phyloP scores from a whole-genome alignment of 257 asterid species.

The Parsonsia alboflavescens region DNA sequence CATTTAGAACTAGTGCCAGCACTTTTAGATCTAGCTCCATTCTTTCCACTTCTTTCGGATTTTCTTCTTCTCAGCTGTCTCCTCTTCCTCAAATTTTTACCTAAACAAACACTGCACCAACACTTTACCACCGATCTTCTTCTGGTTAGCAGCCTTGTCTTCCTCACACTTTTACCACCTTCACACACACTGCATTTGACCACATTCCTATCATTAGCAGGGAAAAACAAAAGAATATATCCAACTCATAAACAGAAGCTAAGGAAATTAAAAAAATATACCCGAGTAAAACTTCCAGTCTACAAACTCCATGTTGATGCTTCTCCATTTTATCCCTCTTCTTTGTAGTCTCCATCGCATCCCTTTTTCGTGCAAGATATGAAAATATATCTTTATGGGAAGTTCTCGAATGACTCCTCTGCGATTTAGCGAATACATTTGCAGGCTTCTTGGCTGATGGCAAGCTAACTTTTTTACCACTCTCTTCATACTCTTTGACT shows the following conservation, averaged over 20 bases:
- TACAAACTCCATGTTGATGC: slow-evolving; percentile 49
- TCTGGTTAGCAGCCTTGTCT: slow-evolving; percentile 7
- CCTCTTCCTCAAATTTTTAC: slow-evolving; percentile 10
- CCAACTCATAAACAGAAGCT: background rate
- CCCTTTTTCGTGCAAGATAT: slow-evolving; percentile 50
- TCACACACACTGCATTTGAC: slow-evolving; percentile 62
- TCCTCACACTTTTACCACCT: slow-evolving; percentile 55
- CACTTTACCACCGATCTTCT: slow-evolving; percentile 1
- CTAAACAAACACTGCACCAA: slow-evolving; percentile 11
- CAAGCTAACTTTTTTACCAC: slow-evolving; percentile 21
- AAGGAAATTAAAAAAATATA: slow-evolving; percentile 24
- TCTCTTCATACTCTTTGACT: slow-evolving; percentile 67
- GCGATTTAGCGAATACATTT: slow-evolving; percentile 38
- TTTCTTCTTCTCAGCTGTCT: slow-evolving; percentile 2
- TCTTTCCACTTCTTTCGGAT: background rate
- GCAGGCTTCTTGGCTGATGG: slow-evolving; percentile 24
- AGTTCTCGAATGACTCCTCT: slow-evolving; percentile 37
- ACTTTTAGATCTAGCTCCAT: background rate
- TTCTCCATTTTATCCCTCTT: slow-evolving; percentile 7
- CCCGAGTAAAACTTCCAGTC: slow-evolving; percentile 51
- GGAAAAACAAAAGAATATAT: background rate
- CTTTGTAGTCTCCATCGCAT: slow-evolving; percentile 21
- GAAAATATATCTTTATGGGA: slow-evolving; percentile 46
- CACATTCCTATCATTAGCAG: slow-evolving; percentile 38
- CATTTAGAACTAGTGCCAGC: background rate